phyloP scores from a whole-genome alignment of 1,284 basidiomycete species.

The Irpex sp. region DNA sequence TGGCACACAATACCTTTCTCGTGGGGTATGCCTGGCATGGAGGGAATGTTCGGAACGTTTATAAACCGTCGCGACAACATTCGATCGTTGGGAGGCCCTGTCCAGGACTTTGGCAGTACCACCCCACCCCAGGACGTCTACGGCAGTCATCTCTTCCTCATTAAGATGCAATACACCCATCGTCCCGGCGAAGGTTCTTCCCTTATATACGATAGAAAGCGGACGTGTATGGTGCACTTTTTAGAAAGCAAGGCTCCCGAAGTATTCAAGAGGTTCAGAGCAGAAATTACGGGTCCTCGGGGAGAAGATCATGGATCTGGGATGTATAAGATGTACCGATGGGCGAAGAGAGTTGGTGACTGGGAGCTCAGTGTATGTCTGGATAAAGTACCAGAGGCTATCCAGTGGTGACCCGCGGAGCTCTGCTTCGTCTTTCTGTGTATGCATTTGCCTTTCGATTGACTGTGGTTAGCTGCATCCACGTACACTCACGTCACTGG shows the following conservation, averaged over 20 bases:
- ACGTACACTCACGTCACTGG: background rate
- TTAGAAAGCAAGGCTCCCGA: slow-evolving; percentile 7
- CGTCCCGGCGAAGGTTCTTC: slow-evolving; percentile 15
- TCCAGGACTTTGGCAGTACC: background rate
- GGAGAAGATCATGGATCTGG: slow-evolving; percentile 15
- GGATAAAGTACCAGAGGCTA: slow-evolving; percentile 18
- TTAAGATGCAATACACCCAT: slow-evolving; percentile 35
- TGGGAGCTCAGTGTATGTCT: slow-evolving; percentile 25
- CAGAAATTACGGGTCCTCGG: slow-evolving; percentile 17
- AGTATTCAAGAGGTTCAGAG: slow-evolving; percentile 17
- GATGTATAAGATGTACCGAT: slow-evolving; percentile 28
- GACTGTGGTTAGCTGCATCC: background rate
- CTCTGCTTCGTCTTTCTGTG: background rate
- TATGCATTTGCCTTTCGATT: background rate
- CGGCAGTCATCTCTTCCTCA: slow-evolving; percentile 31
- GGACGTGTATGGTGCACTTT: slow-evolving; percentile 33
- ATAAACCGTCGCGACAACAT: slow-evolving; percentile 14
- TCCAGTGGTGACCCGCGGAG: slow-evolving; percentile 14
- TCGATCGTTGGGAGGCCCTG: background rate
- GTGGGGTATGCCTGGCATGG: slow-evolving; percentile 7
- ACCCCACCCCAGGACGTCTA: slow-evolving; percentile 30
- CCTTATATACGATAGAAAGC: slow-evolving; percentile 38
- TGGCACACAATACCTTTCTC: slow-evolving; percentile 33
- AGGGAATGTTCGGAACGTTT: slow-evolving; percentile 9
- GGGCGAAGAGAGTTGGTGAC: slow-evolving; percentile 26